Base-by-base conservation (phyloP, 345 rosid species). In the Populus pruinosa region DNA sequence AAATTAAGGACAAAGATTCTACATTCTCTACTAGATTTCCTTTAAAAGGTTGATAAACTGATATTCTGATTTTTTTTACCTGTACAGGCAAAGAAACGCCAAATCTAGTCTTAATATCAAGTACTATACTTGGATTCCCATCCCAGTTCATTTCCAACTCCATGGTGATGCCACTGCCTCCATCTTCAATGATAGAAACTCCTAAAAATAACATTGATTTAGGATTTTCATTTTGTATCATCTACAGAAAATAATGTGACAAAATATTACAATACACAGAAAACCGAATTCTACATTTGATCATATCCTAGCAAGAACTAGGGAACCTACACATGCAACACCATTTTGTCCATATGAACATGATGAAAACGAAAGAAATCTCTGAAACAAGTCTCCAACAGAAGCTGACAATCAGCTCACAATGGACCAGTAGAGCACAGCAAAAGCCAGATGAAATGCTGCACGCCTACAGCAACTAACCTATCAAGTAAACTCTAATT, bases 91-190 rank as follows among this genome's bases (percentile, higher is more conserved):
- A 71, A 10, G 85, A 78, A 31, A 82, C 74, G 13, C 85, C 85
- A 43, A 82, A 39, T 55, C 82, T 82, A 39, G 85, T 82, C 76
- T 82, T 82, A 53, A 82, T 79, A 49, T 23, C 85, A 66, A 82
- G 85, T 70, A 82, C 27, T 65, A 82, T 82, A 69, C 75, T 82
- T 20, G 85, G 85, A 78, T 82, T 82, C 66, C 85, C 85, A 67
- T 82, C 85, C 85, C 85, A 82, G 21, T 75, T 82, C 85, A 82
- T 75, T 82, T 82, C 85, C 85, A 82, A 74, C 81, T 82, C 85
- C 85, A 82, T 78, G 8, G 85, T 82, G 21, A 82, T 71, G 69
- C 82, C 79, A 75, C 44, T 72, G 29, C 74, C 72, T 16, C 70
- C 82, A 71, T 72, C 79, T 78, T 82, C 85, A 49, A 82, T 66